phyloP scores from a whole-genome alignment of 2,329 filamentous ascomycete species.

The Proliferodiscus dingleyae region DNA sequence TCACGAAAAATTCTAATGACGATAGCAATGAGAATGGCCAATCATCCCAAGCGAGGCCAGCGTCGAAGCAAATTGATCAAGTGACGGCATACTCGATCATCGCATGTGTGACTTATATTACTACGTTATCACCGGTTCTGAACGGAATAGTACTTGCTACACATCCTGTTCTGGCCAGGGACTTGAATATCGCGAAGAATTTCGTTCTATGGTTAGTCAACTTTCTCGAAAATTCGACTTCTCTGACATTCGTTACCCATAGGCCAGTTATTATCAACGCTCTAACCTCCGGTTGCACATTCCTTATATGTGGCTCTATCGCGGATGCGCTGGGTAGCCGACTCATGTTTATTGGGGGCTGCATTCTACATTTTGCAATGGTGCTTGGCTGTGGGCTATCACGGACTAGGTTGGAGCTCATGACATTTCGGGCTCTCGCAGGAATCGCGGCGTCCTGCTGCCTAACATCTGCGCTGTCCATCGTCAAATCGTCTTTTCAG shows the following conservation, averaged over 20 bases:
- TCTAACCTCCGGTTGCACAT: constrained; percentile 40
- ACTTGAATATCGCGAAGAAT: constrained; percentile 28
- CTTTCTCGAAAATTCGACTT: too few relatives aligned
- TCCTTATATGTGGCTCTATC: constrained; percentile 44
- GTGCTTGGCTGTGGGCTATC: constrained; percentile 39
- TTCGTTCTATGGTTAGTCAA: constrained; percentile 30
- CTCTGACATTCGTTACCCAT: too few relatives aligned
- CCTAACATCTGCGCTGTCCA: constrained; percentile 42
- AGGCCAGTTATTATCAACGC: constrained; percentile 19
- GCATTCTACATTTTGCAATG: constrained; percentile 37
- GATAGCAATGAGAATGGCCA: too few relatives aligned
- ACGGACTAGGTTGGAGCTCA: constrained; percentile 36
- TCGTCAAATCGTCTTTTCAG: constrained; percentile 42
- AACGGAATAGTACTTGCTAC: constrained; percentile 36
- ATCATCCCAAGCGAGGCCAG: too few relatives aligned
- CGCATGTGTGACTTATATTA: constrained; percentile 19
- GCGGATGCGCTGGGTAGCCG: constrained; percentile 44
- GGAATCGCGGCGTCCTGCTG: constrained; percentile 42
- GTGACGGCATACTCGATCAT: constrained; percentile 16
- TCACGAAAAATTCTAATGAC: too few relatives aligned
- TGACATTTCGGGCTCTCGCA: constrained; percentile 40
- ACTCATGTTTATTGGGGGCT: constrained; percentile 40
- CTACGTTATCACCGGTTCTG: constrained; percentile 26
- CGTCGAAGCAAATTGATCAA: background rate
- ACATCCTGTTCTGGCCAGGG: constrained; percentile 37